A percentile compares a stretch with the other conserved stretches of the same genome.
These are phyloP conservation scores for Medicago lupulina DNA, from an alignment of 306 rosid genomes.

Conservation along the genomic window DNA sequence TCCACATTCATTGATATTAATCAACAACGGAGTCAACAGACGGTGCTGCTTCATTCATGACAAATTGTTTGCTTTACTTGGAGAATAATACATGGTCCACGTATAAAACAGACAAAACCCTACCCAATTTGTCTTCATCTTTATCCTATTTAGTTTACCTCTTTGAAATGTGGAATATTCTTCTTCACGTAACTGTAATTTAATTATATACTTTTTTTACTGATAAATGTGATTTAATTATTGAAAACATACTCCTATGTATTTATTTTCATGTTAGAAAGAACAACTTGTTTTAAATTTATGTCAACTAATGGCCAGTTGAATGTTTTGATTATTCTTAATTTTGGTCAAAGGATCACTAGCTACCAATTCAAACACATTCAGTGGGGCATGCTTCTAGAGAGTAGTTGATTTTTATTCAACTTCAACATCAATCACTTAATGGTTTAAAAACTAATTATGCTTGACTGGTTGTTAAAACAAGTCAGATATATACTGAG, in stretches of 20 bases:
- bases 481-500: background rate
- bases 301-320: background rate
- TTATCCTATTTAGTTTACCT: background rate
- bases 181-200: background rate
- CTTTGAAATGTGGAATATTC: background rate
- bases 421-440: slow-evolving; percentile 21
- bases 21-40: slow-evolving; percentile 26
- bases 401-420: background rate
- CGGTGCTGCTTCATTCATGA: slow-evolving; percentile 49
- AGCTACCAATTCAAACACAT: slow-evolving; percentile 7
- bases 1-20: slow-evolving; percentile 11
- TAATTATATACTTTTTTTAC: background rate
- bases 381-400: slow-evolving; percentile 36
- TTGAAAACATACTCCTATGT: background rate
- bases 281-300: background rate
- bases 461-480: slow-evolving; percentile 8
- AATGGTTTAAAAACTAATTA: slow-evolving; percentile 3
- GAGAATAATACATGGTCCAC: slow-evolving; percentile 17
- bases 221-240: background rate
- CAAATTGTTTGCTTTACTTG: background rate
- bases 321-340: slow-evolving; percentile 11
- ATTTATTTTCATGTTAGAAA: background rate
- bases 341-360: slow-evolving; percentile 29
- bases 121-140: slow-evolving; percentile 7
- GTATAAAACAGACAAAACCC: slow-evolving; percentile 2